Evolutionary conservation across 1,284 basidiomycete genomes (phyloP), one percentile per base, ranked within the genome.

Genomic region (Agroathelia rolfsii): DNA sequence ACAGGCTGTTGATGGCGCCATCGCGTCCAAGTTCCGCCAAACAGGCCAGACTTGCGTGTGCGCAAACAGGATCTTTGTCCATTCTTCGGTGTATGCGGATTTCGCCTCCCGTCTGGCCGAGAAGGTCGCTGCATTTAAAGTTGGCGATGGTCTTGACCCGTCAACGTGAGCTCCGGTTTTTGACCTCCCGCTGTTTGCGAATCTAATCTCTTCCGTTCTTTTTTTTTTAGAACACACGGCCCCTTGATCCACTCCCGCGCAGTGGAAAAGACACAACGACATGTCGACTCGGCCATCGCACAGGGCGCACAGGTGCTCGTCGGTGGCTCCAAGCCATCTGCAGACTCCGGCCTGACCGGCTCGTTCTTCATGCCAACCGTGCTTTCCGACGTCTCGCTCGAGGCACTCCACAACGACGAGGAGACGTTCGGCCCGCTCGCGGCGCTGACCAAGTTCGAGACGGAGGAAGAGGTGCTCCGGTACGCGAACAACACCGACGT

Each of bases 341-440:
- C 64, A 5, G n/a, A n/a, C n/a, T 42, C 58, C 2, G 73, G 77
- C 24, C 67, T 72, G 37, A 66, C 71, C 28, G n/a, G n/a, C n/a
- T n/a, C n/a, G n/a, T 90, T 92, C 69, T 95, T 83, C 58, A 63
- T 74, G 26, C 92, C 93, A 1, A 96, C 93, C 0, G 75, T 97
- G 23, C 74, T 96, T 28, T 71, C 74, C n/a, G 82, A 94, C 44
- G 86, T 96, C n/a, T 73, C 87, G 1, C 31, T 63, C 13, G 63
- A 73, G 18, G 76, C 78, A 21, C 62, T 66, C 17, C 46, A 88
- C 41, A 69, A 75, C 45, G 48, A 50, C 10, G 90, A 94, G 53
- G 89, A 94, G 63, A 93, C 89, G 0, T 94, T 94, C 48, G 89
- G 89, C 0, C 89, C 90, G 0, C 51, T 88, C 22, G 84, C 83